Conservation (phyloP, 805 yeast species). For the Citeromyces nyonsensis region DNA sequence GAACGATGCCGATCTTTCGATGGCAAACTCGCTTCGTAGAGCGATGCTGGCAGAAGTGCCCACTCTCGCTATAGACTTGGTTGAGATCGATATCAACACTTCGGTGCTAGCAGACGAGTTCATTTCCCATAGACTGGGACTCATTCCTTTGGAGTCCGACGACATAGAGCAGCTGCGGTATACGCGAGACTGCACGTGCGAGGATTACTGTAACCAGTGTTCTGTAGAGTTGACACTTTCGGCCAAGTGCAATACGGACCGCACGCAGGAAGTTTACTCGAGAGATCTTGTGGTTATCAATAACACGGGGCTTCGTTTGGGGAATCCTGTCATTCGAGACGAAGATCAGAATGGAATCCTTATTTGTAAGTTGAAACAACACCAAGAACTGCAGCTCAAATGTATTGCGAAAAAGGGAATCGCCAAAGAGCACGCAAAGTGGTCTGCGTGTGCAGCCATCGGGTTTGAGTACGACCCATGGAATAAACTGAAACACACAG, state of each 20-base stretch:
- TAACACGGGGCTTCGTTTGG: slow-evolving; percentile 26
- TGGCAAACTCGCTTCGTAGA: slow-evolving; percentile 87
- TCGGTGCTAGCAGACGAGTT: slow-evolving; percentile 96
- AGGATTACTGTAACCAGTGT: slow-evolving; percentile 92
- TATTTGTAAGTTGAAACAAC: slow-evolving; percentile 79
- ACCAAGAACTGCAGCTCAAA: slow-evolving; percentile 77
- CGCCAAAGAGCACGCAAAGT: slow-evolving; percentile 94
- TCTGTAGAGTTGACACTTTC: slow-evolving; percentile 75
- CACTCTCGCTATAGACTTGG: slow-evolving; percentile 90
- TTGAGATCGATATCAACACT: slow-evolving; percentile 85
- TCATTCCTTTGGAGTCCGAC: slow-evolving; percentile 75
- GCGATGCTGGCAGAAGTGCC: slow-evolving; percentile 94
- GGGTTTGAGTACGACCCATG: slow-evolving; percentile 99
- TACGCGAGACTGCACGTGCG: slow-evolving; percentile 95
- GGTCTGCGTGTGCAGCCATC: slow-evolving; percentile 94
- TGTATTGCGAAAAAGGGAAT: slow-evolving; percentile 97
- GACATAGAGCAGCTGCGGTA: slow-evolving; percentile 77
- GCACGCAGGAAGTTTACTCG: slow-evolving; percentile 81
- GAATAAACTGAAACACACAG: slow-evolving; percentile 93
- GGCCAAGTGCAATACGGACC: slow-evolving; percentile 71
- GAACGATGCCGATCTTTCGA: slow-evolving; percentile 72
- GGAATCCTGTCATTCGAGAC: slow-evolving; percentile 78
- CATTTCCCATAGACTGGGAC: slow-evolving; percentile 84
- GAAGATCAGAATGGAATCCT: slow-evolving; percentile 71
- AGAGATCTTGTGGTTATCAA: slow-evolving; percentile 44